These are phyloP conservation scores for Raddia distichophylla DNA, from an alignment of 176 grass and related monocot species.

Conservation along the genomic window DNA sequence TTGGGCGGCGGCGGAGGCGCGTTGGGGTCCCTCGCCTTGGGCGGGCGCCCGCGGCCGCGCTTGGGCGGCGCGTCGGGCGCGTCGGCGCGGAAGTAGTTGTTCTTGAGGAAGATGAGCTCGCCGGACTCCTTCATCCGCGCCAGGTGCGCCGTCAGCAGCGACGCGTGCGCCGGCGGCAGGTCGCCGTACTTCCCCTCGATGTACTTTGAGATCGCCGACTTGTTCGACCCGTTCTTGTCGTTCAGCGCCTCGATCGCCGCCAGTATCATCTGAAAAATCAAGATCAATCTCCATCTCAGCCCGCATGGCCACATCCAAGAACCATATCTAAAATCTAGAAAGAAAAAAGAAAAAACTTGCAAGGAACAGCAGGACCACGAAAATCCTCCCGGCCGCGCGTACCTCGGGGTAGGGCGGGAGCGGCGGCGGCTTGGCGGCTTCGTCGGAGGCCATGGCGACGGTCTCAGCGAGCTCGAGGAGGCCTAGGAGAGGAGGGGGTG, in stretches of 20 bases:
- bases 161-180: slow-evolving; percentile 60
- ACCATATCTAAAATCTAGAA: too few species aligned
- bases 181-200: slow-evolving; percentile 77
- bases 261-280: slow-evolving; percentile 68
- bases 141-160: slow-evolving; percentile 88
- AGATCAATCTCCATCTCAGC: not conserved
- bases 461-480: not conserved
- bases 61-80: slow-evolving; percentile 63
- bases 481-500: not conserved
- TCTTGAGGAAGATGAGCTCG: slow-evolving; percentile 76
- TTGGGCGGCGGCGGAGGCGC: slow-evolving; percentile 42
- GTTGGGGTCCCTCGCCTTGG: slow-evolving; percentile 48
- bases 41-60: slow-evolving; percentile 75
- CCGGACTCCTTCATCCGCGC: slow-evolving; percentile 88
- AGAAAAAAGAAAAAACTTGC: not conserved
- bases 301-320: not conserved
- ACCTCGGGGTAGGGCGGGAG: slow-evolving; percentile 90
- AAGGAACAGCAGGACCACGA: not conserved
- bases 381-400: not conserved
- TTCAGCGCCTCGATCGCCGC: slow-evolving; percentile 59
- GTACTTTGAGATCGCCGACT: slow-evolving; percentile 83
- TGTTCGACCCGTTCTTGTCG: slow-evolving; percentile 74
- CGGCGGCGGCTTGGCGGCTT: slow-evolving; percentile 48
- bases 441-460: slow-evolving; percentile 65
- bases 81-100: slow-evolving; percentile 70